Evolutionary conservation across 2,329 filamentous ascomycete genomes (phyloP), one percentile per base, ranked within the genome.

Genomic region (Aaosphaeria pasadenensis): DNA sequence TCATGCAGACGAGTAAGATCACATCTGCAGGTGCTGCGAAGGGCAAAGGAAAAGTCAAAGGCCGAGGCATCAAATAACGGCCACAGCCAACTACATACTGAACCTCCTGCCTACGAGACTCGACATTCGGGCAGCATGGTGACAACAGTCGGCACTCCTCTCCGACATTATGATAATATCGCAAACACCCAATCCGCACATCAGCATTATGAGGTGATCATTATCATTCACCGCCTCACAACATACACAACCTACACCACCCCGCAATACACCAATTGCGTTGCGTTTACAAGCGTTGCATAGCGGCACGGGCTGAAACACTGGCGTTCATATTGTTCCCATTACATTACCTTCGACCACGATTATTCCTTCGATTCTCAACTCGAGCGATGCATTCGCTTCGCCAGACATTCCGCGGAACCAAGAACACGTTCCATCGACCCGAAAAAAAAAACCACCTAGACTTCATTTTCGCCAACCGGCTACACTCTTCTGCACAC

Each of bases 1-100:
- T 97, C 47, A 97, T 96, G 83, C 89, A 89, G 62, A 84, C 82
- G 58, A 79, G 77, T 59, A 83, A 84, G 63, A 77, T 84, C 62
- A 78, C 75, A n/a, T 74, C 75, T 4, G 72, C 77, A 33, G 74
- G 74, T 47, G 76, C 77, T 45, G 72, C 73, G 33, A 81, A 80
- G 62, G 70, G 71, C 54, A 83, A 79, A 60, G 63, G 55, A 52
- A 74, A 74, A 53, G 63, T 64, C 56, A 69, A 69, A 51, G 63
- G 63, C 44, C 64, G 66, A 33, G 56, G 50, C 50, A 64, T 66
- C 50, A 69, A 70, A 63, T 69, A 67, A 60, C 61, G 62, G 62
- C 48, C 58, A 63, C 45, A 49, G 50, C 59, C 53, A 54, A 9
- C 45, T 46, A 47, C 47, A 43, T 51, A 52, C 53, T 29, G 44